Evolutionary conservation across 305 asterid species (phyloP), one percentile per base, ranked within the genome.

Genomic region (Fraxinus angustifolia): DNA sequence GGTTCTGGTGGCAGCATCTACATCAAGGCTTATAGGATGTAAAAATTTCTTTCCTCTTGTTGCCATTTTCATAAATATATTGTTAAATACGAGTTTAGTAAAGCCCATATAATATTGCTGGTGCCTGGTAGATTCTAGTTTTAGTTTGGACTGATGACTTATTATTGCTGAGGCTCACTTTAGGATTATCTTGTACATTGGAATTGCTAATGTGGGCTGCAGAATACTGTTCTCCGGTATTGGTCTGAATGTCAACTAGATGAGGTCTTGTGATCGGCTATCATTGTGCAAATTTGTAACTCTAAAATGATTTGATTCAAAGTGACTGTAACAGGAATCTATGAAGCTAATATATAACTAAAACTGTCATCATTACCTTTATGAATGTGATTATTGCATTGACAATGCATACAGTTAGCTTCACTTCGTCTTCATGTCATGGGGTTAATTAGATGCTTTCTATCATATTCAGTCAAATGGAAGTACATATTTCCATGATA

Each of bases 1-100:
- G 99, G 99, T 19, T 96, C 99, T 53, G 99, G 98, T 72, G 99
- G 99, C 81, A 96, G 99, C 93, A 88, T 96, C 84, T 91, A 80
- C 88, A 85, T 96, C 88, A 87, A 87, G 85, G 93, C 98, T 70
- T 83, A 83, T 83, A 96, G 87, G 88, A 96, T 96, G 99, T 94
- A 89, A 88, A 30, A 12, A 85, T 50, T 78, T 80, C 82, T 86
- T 73, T 81, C 75, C 68, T 34, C 78, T 81, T 80, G 58, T 73
- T 79, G 17, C 14, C 60, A 35, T 26, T 84, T 80, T 82, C 45
- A 60, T 87, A 8, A 80, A 74, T 68, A 60, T 21, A 76, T 17
- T 76, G 19, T 60, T 28, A 31, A 2, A 28, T 78, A 79, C 36
- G 23, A 19, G 67, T 67, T 40, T 74, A 70, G 11, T 70, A 31